Evolutionary conservation across 202 grass and related monocot genomes (phyloP), one percentile per base, ranked within the genome.

Genomic region (Cymbopogon flexuosus): DNA sequence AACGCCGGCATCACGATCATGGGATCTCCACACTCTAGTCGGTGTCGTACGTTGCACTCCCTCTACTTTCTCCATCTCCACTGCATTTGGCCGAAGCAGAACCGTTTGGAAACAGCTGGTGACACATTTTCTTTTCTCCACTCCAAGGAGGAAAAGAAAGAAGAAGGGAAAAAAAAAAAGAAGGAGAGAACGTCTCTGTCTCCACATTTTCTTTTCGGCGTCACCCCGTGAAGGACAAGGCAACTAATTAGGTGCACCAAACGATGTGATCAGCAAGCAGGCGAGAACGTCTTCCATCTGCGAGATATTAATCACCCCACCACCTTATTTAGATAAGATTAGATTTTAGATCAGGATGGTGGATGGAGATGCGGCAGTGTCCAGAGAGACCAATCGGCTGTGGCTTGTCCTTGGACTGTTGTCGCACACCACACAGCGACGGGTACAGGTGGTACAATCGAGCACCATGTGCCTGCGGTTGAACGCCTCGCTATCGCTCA

Each of bases 161-260:
- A 15, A 8, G 6, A 2, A 30, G 11, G 15, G 23, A 30, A 15
- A 60, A 40, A 62, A 47, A 16, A 41, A 10, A 75, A 41, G 40
- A 12, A 68, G 59, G 43, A 36, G 35, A 36, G 35, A 36, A 36
- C 35, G 35, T 36, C 35, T 36, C 35, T 5, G 5, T 36, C 35
- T 6, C 35, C 35, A 36, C 35, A 36, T 6, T 36, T 36, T 36
- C 35, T 36, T 60, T 68, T 78, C 61, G 14, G 11, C 27, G 34
- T 60, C 19, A 11, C 64, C 16, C 30, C 11, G 4, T 65, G 70
- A 46, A 65, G 36, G 87, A 85, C 81, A 46, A 30, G 64, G n/a
- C 77, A 85, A 36, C 87, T 47, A 77, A 80, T 88, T 88, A 76
- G 81, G 86, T 76, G 34, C 84, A 88, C 81, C 86, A 65, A 75